Evolutionary conservation across 2,329 filamentous ascomycete genomes (phyloP).

Genomic region (Calonectria fujianensis): DNA sequence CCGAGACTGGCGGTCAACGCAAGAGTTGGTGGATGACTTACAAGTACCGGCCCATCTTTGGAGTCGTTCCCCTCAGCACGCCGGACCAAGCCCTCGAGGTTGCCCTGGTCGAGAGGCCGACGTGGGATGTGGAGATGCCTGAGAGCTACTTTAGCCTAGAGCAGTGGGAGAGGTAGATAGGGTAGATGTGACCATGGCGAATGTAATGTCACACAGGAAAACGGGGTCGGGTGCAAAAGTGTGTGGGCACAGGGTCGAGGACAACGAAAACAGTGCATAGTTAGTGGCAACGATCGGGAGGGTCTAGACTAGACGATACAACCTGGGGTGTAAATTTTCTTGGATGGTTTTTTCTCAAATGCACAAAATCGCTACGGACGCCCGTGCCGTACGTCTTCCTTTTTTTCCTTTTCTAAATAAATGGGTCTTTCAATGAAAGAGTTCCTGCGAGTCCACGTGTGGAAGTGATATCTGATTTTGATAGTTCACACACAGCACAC

Average conservation of each 20-base stretch:
- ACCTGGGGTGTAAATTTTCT: constrained; percentile 40
- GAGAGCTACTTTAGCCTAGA: constrained; percentile 80
- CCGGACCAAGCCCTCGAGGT: constrained; percentile 79
- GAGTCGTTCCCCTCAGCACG: constrained; percentile 71
- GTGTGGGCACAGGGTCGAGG: constrained; percentile 15
- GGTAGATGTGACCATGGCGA: constrained; percentile 48
- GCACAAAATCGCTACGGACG: constrained; percentile 29
- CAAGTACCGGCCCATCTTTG: constrained; percentile 96
- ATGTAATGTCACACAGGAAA: constrained; percentile 20
- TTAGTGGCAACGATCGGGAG: constrained; percentile 33
- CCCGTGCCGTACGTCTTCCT: constrained; percentile 17
- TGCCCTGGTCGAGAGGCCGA: constrained; percentile 89
- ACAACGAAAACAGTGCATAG: constrained; percentile 34
- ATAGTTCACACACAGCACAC: not conserved
- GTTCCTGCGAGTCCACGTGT: constrained; percentile 19
- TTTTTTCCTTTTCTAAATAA: constrained; percentile 17
- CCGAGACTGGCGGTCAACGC: constrained; percentile 53
- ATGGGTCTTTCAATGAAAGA: constrained; percentile 21
- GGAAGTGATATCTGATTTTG: constrained; percentile 16
- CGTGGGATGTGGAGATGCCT: constrained; percentile 87
- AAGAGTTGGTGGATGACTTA: constrained; percentile 85
- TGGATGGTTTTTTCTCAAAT: constrained; percentile 41
- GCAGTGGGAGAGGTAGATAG: constrained; percentile 69
- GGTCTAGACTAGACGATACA: constrained; percentile 33
- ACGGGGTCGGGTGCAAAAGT: constrained; percentile 14